Evolutionary conservation across 177 flowering plant genomes (phyloP).

Genomic region (Vitis hybrid): DNA sequence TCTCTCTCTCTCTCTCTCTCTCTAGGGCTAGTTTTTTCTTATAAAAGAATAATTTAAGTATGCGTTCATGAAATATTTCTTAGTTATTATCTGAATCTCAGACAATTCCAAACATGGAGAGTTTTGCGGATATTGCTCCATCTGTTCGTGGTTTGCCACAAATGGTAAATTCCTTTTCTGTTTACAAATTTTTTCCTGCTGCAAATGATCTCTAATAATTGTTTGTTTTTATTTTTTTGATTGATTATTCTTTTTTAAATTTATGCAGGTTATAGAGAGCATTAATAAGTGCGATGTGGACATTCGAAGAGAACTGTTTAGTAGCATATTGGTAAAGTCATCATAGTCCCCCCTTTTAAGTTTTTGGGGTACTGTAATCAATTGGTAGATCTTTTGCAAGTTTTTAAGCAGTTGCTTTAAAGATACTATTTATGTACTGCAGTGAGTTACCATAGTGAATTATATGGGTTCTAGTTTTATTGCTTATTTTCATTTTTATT

Average conservation of each 20-base stretch:
- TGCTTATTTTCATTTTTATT: too few species aligned
- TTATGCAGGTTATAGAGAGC: slow-evolving; percentile 83
- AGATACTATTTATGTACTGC: too few species aligned
- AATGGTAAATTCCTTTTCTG: slow-evolving; percentile 53
- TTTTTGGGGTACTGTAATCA: background rate
- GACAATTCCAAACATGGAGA: slow-evolving; percentile 97
- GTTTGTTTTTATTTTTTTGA: too few species aligned
- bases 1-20: too few species aligned
- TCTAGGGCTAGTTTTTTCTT: too few species aligned
- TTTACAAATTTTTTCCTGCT: too few species aligned
- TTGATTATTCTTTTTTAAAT: background rate
- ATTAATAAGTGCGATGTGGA: slow-evolving; percentile 94
- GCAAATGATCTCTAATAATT: too few species aligned
- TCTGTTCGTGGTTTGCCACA: slow-evolving; percentile 85
- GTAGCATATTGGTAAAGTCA: slow-evolving; percentile 80
- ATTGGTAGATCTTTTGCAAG: too few species aligned
- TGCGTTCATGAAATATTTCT: slow-evolving; percentile 1
- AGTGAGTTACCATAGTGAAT: too few species aligned
- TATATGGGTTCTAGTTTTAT: too few species aligned
- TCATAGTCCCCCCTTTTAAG: background rate
- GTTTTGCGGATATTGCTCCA: slow-evolving; percentile 50
- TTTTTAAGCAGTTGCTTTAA: too few species aligned
- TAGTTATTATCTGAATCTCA: slow-evolving; percentile 24
- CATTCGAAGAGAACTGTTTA: slow-evolving; percentile 87
- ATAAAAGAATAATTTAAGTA: background rate